Percentiles rank a stretch among this genome's conserved stretches.
These are phyloP conservation scores for Aspergillus neotritici DNA, from an alignment of 2,329 filamentous ascomycete genomes.

Conservation along the genomic window DNA sequence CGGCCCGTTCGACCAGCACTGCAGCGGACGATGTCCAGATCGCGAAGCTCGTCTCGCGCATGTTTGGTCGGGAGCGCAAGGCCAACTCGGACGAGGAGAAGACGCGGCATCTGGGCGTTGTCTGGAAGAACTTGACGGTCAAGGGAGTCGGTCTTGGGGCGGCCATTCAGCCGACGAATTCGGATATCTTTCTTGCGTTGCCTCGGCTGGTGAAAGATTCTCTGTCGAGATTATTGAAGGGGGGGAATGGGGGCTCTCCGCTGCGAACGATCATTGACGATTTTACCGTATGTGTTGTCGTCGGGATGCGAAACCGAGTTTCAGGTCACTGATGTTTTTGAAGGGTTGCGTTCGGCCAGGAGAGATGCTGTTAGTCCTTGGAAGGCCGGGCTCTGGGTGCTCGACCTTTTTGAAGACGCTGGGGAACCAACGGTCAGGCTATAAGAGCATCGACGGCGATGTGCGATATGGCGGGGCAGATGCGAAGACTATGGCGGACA, in stretches of 20 bases:
- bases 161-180: constrained; percentile 52
- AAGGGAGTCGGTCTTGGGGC: constrained; percentile 65
- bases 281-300: constrained; percentile 41
- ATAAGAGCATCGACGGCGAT: constrained; percentile 53
- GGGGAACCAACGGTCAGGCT: constrained; percentile 60
- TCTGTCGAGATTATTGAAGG: constrained; percentile 29
- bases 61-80: constrained; percentile 63
- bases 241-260: constrained; percentile 33
- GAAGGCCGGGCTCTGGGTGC: constrained; percentile 49
- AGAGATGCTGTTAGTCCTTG: constrained; percentile 38
- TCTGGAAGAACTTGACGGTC: constrained; percentile 66
- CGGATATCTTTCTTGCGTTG: constrained; percentile 50
- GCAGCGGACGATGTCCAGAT: constrained; percentile 16
- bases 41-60: constrained; percentile 57
- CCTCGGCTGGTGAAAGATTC: constrained; percentile 45
- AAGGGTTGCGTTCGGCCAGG: constrained; percentile 39
- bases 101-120: constrained; percentile 62
- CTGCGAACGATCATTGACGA: constrained; percentile 62
- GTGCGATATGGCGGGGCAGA: constrained; percentile 53
- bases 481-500: constrained; percentile 47
- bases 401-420: constrained; percentile 82
- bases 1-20: too few species aligned
- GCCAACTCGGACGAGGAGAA: constrained; percentile 64
- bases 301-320: background rate
- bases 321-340: background rate